Conservation (phyloP, 257 asterid genomes). For the Solanum lignicaule region DNA sequence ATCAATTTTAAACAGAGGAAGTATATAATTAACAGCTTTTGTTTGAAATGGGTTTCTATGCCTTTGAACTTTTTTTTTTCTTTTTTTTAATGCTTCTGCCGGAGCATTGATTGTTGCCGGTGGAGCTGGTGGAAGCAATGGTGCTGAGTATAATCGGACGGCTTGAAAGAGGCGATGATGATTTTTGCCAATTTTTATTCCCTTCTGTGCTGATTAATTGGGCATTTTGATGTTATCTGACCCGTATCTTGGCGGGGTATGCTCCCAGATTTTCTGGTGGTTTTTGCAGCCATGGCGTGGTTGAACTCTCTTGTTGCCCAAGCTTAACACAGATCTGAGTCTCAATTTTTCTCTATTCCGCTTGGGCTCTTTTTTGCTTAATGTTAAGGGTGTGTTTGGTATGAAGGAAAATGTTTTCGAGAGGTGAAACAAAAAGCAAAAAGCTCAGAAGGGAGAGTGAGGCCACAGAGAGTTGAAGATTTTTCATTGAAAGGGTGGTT, state of each 20-base stretch:
- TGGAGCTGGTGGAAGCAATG: neutral
- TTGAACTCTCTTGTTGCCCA: neutral
- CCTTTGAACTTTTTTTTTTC: neutral
- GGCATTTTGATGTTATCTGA: neutral
- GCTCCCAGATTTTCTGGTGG: neutral
- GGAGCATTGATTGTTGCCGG: neutral
- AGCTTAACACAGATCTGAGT: neutral
- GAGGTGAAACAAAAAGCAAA: neutral
- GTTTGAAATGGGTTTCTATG: neutral
- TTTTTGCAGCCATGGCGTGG: conserved; percentile 18
- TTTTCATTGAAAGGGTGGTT: conserved; percentile 35
- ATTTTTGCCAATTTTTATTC: neutral
- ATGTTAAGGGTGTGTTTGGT: neutral
- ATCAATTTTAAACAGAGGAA: neutral
- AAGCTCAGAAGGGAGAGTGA: neutral
- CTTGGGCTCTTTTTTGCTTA: neutral
- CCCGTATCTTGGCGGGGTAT: conserved; percentile 19
- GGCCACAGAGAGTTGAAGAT: neutral
- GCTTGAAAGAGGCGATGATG: neutral
- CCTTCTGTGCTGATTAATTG: neutral
- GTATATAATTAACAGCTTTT: neutral
- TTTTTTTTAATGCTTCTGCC: neutral
- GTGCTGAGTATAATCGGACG: neutral
- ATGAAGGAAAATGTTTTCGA: neutral
- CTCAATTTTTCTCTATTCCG: neutral